Conservation (phyloP, 2,329 filamentous ascomycete species). For the Lasiodiplodia sp. region DNA sequence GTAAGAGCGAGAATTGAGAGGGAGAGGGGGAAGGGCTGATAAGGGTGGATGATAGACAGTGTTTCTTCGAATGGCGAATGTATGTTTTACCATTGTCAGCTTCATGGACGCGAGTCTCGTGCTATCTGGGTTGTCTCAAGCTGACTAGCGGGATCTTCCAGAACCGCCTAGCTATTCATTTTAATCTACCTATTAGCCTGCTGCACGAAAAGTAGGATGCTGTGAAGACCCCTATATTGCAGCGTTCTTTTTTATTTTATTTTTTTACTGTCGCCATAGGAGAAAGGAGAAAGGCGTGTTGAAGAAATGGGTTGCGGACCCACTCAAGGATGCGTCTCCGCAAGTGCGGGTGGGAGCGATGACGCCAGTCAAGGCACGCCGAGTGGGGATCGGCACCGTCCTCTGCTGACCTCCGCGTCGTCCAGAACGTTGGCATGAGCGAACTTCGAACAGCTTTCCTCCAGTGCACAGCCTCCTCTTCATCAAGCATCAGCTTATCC, state of each 20-base stretch:
- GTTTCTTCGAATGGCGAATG: too few species aligned
- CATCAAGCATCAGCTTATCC: neutral
- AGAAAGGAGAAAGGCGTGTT: neutral
- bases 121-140: too few species aligned
- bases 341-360: slow-evolving; percentile 4
- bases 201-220: too few species aligned
- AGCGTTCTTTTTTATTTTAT: too few species aligned
- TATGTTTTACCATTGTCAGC: too few species aligned
- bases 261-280: neutral
- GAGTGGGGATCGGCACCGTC: slow-evolving; percentile 8
- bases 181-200: too few species aligned
- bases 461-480: neutral
- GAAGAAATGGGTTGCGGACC: neutral
- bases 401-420: slow-evolving; percentile 2
- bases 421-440: neutral
- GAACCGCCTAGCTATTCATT: too few species aligned
- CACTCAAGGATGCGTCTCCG: neutral
- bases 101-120: too few species aligned
- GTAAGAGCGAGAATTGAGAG: slow-evolving; percentile 76
- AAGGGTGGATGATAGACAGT: neutral
- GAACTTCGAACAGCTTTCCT: neutral
- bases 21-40: slow-evolving; percentile 31
- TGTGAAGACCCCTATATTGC: too few species aligned
- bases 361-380: slow-evolving; percentile 20
- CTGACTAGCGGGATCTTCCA: too few species aligned